Base-by-base conservation (phyloP, 139 green algal genomes). In the Micractinium conductrix region DNA sequence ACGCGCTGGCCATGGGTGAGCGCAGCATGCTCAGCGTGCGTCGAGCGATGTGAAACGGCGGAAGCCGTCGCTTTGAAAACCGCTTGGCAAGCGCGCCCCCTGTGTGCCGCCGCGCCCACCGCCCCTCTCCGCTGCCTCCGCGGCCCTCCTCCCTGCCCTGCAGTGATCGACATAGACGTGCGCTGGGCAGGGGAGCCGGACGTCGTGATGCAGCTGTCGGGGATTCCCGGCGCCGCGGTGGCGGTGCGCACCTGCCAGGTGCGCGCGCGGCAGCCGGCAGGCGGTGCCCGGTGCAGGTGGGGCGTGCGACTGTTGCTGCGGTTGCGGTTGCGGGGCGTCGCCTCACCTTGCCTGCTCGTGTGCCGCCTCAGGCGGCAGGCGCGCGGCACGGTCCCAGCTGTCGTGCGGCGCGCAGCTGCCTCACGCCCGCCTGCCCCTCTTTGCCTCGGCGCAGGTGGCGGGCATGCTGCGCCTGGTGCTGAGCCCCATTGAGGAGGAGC, bases 101-200 rank as follows among this genome's bases (percentile, higher is more conserved):
- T 74, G n/a, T 22, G 14, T 16, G 8, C 24, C 5, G 40, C 38
- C 38, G 4, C 69, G 6, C n/a, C 12, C 38, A 30, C 45, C 40
- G 45, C 12, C 30, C 3, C 2, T 53, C 48, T 14, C 14, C 69
- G 53, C 43, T 63, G 12, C 72, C 7, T 22, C 3, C n/a, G n/a
- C n/a, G n/a, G n/a, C n/a, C n/a, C n/a, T n/a, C n/a, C n/a, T n/a
- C n/a, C 28, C 26, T 28, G 5, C 12, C 28, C 43, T 62, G 79
- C 81, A 87, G 86, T 87, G 16, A 43, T 90, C 12, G 87, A 91
- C 70, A 40, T 91, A 9, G 83, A 91, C 40, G 55, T 91, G 43
- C 38, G 79, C 6, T 91, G 87, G 87, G 85, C 85, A 42, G 87
- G 87, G 19, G 71, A 81, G 53, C 87, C 87, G 12, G 85, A 91